These are phyloP conservation scores for Physcia stellaris DNA, from an alignment of 495 filamentous ascomycete species.

Conservation along the genomic window DNA sequence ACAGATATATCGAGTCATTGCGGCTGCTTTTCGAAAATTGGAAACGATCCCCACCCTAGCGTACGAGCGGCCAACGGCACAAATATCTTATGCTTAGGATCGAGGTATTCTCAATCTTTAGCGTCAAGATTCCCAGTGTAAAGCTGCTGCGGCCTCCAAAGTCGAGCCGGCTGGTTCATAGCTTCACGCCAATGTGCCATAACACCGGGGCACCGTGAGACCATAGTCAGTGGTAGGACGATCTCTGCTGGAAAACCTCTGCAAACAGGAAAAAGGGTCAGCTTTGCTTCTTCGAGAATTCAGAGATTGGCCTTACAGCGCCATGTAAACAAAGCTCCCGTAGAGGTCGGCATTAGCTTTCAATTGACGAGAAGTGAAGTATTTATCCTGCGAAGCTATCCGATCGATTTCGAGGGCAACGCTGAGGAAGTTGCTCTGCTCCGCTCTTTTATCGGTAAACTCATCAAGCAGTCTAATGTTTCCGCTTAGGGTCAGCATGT, in stretches of 20 bases:
- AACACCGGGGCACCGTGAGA: conserved; percentile 22
- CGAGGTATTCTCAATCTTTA: too few relatives aligned
- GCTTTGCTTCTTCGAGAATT: neutral
- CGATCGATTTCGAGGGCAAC: conserved; percentile 37
- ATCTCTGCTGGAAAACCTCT: conserved; percentile 24
- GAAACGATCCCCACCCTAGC: too few relatives aligned
- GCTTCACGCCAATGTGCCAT: conserved; percentile 34
- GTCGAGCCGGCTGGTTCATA: too few relatives aligned
- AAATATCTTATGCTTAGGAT: too few relatives aligned
- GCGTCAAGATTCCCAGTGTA: too few relatives aligned
- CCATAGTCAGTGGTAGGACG: conserved; percentile 22
- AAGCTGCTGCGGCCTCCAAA: too few relatives aligned
- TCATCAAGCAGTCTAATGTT: too few relatives aligned
- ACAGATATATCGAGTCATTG: too few relatives aligned
- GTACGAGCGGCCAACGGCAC: too few relatives aligned
- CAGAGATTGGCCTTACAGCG: conserved; percentile 21
- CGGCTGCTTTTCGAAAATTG: too few relatives aligned
- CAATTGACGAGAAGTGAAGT: conserved; percentile 33
- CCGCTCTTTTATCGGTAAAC: too few relatives aligned
- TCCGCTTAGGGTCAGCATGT: too few relatives aligned
- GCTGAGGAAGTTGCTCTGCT: conserved; percentile 27
- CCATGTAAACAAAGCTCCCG: conserved; percentile 33
- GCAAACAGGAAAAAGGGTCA: neutral
- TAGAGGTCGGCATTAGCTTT: conserved; percentile 42
- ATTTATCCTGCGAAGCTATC: conserved; percentile 30